Conservation (phyloP, 192 early-diverging fungal genomes). For the Coemansia reversa region DNA sequence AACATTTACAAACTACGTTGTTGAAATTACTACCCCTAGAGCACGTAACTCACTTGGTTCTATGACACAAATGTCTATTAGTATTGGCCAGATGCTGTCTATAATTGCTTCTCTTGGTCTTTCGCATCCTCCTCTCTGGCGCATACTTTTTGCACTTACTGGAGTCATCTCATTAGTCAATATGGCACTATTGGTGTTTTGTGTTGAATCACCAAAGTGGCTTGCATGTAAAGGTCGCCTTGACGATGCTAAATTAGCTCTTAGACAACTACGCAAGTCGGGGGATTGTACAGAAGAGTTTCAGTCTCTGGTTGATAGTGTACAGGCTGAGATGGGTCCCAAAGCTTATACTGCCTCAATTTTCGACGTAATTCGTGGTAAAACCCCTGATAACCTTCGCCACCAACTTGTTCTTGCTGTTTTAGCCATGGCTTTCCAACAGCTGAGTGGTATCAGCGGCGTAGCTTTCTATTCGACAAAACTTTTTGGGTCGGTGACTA, state of each 20-base stretch:
- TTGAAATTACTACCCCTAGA: conserved; percentile 71
- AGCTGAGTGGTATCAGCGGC: conserved; percentile 77
- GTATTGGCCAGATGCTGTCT: conserved; percentile 69
- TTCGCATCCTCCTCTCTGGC: conserved; percentile 65
- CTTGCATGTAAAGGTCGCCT: conserved; percentile 59
- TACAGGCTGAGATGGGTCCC: conserved; percentile 17
- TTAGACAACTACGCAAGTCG: conserved; percentile 55
- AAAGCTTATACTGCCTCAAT: conserved; percentile 32
- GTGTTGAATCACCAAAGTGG: conserved; percentile 77
- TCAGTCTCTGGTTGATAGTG: conserved; percentile 53
- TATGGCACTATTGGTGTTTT: conserved; percentile 56
- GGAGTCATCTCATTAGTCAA: conserved; percentile 56
- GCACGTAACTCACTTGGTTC: conserved; percentile 67
- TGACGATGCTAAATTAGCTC: conserved; percentile 49
- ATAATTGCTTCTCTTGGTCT: conserved; percentile 62
- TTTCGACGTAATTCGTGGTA: conserved; percentile 56
- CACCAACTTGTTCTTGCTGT: conserved; percentile 61
- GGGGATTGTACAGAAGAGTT: conserved; percentile 59
- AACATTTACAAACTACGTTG: conserved; percentile 65
- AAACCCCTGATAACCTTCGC: conserved; percentile 55
- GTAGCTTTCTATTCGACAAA: conserved; percentile 77
- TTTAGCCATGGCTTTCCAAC: conserved; percentile 68
- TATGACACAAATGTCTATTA: conserved; percentile 69
- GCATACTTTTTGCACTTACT: conserved; percentile 62
- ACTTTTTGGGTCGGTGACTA: conserved; percentile 57